Base-by-base conservation (phyloP, 176 grass and related monocot genomes). In the Aegilops tauschii region DNA sequence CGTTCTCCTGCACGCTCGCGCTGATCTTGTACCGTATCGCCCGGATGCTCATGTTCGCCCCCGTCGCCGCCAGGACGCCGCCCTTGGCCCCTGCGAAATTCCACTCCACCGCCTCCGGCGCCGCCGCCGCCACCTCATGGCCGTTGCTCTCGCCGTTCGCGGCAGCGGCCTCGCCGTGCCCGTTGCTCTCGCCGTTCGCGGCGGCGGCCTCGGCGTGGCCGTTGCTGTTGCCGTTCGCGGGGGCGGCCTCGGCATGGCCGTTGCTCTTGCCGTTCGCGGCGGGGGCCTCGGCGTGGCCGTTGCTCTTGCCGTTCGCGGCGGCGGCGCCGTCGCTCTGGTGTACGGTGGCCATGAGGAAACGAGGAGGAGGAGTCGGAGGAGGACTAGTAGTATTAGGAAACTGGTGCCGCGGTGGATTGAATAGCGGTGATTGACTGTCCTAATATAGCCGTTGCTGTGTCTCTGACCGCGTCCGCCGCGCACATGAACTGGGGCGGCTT, bases 21-120 rank as follows among this genome's bases (percentile, higher is more conserved):
- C 61, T 92, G 90, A 94, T 83, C 84, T 58, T 92, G 80, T 25
- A 87, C 80, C 87, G 77, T 65, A 77, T 86, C 34, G 88, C 91
- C 44, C 93, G 83, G 86, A 95, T 90, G 88, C 87, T 90, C 66
- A 28, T 63, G 44, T 54, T 80, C 13, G 61, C 70, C 7, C 90
- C 79, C 14, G 85, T 64, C 8, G 34, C 76, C 9, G 61, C 67
- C 78, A 86, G 39, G 30, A 63, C 49, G 66, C 76, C 47, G 5
- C 54, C 66, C 61, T 81, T 86, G 30, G 20, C 65, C 29, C 88
- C 52, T 6, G 81, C 81, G 80, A 95, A 89, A 54, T 71, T 40
- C 93, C 93, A 93, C 17, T 50, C 50, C 17, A 67, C 62, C 16
- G 1, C 75, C 49, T 52, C 49, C 28, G 14, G 9, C 28, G 0